Base-by-base conservation (phyloP, 73 alveolate genomes). In the Paramecium biaurelia region DNA sequence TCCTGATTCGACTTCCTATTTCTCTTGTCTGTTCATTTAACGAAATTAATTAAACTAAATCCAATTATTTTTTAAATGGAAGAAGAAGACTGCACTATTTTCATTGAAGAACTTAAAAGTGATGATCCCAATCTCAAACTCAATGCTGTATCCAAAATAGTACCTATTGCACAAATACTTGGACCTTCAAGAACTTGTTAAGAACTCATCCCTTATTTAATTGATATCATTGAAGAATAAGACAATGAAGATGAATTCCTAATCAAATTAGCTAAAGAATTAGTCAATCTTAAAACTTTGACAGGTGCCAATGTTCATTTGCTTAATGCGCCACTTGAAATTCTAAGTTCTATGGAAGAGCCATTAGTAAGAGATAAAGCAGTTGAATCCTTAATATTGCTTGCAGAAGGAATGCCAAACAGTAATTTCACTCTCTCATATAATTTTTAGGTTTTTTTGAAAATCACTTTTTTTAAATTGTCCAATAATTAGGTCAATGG, bases 171-270 rank as follows among this genome's bases (percentile, higher is more conserved):
- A 14, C 49, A 89, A 70, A 89, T 89, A 7, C 74, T 89, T 37
- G 94, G 94, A 20, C 92, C 89, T 14, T 43, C 63, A 28, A 68
- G 94, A 26, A 82, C 87, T 10, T 49, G 90, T 24, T 30, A 42
- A 43, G 94, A 89, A 56, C 56, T 89, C 26, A 67, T 89, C 10
- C 94, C 94, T 10, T 89, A 89, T 34, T 24, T 89, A 12, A 89
- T 89, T 53, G 94, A 89, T 58, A 89, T 89, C 38, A 89, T 89
- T 9, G 94, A 89, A 45, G 94, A 89, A 49, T 72, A 70, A 72
- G 94, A 89, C 74, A 89, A 89, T 28, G 94, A 89, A 70, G 94
- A 89, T 47, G 94, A 89, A 89, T 89, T 89, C 41, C 87, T 89
- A 5, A 89, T 89, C 49, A 89, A 89, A 43, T 57, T 89, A 34